Base-by-base conservation (phyloP, 1,284 basidiomycete genomes). In the Vanrija sp. region DNA sequence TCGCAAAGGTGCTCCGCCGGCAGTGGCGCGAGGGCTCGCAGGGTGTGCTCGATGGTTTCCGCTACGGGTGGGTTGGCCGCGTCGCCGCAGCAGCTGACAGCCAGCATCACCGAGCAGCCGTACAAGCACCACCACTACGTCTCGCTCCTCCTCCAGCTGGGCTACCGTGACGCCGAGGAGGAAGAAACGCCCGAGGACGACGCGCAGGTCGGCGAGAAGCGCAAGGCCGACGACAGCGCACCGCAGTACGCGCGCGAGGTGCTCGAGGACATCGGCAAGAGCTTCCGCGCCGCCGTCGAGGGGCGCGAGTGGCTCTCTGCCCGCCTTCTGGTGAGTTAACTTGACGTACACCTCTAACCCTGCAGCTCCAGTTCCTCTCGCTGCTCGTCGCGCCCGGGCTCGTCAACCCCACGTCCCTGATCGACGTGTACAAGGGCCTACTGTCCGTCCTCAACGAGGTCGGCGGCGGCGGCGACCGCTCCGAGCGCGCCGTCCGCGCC, bases 41-140 rank as follows among this genome's bases (percentile, higher is more conserved):
- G 26, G 84, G 81, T 50, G 79, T 90, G 10, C 75, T 85, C 42
- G 74, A 76, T n/a, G 86, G 85, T 6, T 83, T 92, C 73, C 83
- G 87, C 53, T 80, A 86, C 74, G 87, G 83, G 89, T 89, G 64
- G 54, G 72, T 61, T 44, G 79, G 77, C 21, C 21, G 21, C 29
- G 46, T 43, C 23, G 19, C 25, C 29, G 26, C 10, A 34, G 14
- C 8, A 4, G 23, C 21, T 49, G 9, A 56, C 43, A 38, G n/a
- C 7, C 67, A 86, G 86, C 26, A 83, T 94, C 47, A 90, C 87
- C 0, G 90, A 96, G 75, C 86, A 94, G 66, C 92, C 92, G 0
- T 92, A 85, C 80, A 97, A 97, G 79, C 87, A 89, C 46, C 87
- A 89, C 0, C 88, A 86, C 71, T 92, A 91, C 75, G 89, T 88